Conservation (phyloP, 371 early-diverging fungal genomes). For the Rhizopus stolonifer region DNA sequence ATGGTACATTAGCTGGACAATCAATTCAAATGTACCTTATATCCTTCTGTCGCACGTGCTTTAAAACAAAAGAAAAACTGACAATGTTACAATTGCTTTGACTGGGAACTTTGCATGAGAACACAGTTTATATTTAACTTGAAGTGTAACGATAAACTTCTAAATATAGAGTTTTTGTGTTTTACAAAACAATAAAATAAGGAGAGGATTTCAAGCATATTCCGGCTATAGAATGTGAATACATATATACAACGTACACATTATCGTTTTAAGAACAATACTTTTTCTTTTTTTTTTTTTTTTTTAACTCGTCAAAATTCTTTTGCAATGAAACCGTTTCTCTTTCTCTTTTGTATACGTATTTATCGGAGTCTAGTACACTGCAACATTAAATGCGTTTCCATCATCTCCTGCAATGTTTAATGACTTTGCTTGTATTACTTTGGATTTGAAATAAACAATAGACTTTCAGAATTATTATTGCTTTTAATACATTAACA, state of each 20-base stretch:
- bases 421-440: background rate
- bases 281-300: slow-evolving; percentile 10
- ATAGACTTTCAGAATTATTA: too few species aligned
- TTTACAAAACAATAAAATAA: slow-evolving; percentile 30
- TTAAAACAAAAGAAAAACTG: background rate
- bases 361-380: slow-evolving; percentile 17
- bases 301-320: slow-evolving; percentile 23
- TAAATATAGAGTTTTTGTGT: background rate
- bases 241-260: too few species aligned
- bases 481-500: too few species aligned
- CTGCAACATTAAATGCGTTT: slow-evolving; percentile 25
- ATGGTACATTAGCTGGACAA: background rate
- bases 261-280: too few species aligned
- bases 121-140: background rate
- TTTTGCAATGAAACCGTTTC: too few species aligned
- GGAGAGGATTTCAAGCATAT: slow-evolving; percentile 42
- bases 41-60: background rate
- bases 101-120: slow-evolving; percentile 5
- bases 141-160: background rate
- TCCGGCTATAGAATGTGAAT: slow-evolving; percentile 11
- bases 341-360: too few species aligned
- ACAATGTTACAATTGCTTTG: slow-evolving; percentile 1
- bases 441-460: too few species aligned
- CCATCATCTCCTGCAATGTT: slow-evolving; percentile 17
- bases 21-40: background rate